phyloP scores from a whole-genome alignment of 2,329 filamentous ascomycete species.

The Shiraia bambusicola region DNA sequence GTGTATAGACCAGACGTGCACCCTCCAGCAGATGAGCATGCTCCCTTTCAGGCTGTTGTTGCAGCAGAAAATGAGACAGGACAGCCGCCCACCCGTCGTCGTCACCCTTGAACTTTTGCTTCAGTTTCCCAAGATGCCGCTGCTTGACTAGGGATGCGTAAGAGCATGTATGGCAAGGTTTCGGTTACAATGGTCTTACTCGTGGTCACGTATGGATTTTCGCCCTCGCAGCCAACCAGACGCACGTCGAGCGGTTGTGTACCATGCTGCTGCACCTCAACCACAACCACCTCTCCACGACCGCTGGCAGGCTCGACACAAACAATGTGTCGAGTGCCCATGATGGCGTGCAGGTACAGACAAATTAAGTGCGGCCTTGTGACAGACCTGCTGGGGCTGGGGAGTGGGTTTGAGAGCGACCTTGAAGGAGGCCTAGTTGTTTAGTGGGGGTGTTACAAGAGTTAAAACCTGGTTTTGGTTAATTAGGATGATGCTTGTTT shows the following conservation, averaged over 20 bases:
- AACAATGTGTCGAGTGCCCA: constrained; percentile 49
- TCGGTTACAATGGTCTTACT: constrained; percentile 50
- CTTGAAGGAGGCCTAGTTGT: constrained; percentile 4
- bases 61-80: constrained; percentile 59
- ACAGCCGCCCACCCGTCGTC: constrained; percentile 66
- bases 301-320: constrained; percentile 59
- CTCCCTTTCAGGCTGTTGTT: constrained; percentile 42
- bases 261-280: constrained; percentile 59
- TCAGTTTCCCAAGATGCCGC: constrained; percentile 32
- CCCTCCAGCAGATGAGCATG: constrained; percentile 53
- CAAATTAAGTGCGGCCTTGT: constrained; percentile 1
- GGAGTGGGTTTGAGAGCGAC: constrained; percentile 1
- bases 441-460: constrained; percentile 2
- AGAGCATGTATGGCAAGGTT: constrained; percentile 16
- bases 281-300: constrained; percentile 58
- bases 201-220: constrained; percentile 59
- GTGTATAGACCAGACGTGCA: constrained; percentile 61
- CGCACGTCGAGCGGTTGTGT: constrained; percentile 63
- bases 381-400: not conserved
- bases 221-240: constrained; percentile 68
- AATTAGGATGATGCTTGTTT: constrained; percentile 13
- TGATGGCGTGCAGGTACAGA: constrained; percentile 4
- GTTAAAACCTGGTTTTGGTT: constrained; percentile 14
- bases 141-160: constrained; percentile 36
- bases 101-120: constrained; percentile 39